phyloP scores from a whole-genome alignment of 2,329 filamentous ascomycete genomes.

The Arachnomyces sp. region DNA sequence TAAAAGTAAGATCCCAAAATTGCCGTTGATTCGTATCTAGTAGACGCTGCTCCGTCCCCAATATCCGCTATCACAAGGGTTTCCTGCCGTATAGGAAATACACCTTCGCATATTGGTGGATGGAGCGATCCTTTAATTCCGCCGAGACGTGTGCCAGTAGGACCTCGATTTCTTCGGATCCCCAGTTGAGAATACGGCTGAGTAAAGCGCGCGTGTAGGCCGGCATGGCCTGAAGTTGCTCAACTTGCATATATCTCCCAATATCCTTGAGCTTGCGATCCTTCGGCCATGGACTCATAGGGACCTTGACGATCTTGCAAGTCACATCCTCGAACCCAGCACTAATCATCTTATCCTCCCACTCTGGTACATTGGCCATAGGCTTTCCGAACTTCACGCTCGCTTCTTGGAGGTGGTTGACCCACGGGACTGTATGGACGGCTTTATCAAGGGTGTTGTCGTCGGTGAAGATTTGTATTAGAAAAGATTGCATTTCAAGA shows the following conservation, averaged over 20 bases:
- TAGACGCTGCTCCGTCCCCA: no score
- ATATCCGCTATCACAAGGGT: not conserved
- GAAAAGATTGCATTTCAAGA: slow-evolving; percentile 39
- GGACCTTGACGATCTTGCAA: slow-evolving; percentile 38
- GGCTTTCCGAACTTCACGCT: slow-evolving; percentile 25
- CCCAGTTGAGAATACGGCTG: slow-evolving; percentile 7
- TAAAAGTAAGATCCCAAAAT: no score
- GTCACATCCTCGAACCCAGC: slow-evolving; percentile 48
- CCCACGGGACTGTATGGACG: not conserved
- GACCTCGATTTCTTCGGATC: slow-evolving; percentile 6
- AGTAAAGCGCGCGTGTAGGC: slow-evolving; percentile 15
- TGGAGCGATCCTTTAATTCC: slow-evolving; percentile 9
- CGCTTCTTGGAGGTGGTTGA: slow-evolving; percentile 5
- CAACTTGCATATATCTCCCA: slow-evolving; percentile 10
- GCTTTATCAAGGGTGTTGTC: slow-evolving; percentile 17
- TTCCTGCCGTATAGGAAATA: slow-evolving; percentile 8
- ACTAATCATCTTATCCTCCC: slow-evolving; percentile 38
- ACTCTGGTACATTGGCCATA: slow-evolving; percentile 27
- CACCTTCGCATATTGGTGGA: slow-evolving; percentile 10
- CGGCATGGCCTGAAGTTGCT: slow-evolving; percentile 11
- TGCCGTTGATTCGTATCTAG: no score
- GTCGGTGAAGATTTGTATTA: slow-evolving; percentile 18
- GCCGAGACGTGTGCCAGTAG: slow-evolving; percentile 1
- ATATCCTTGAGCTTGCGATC: slow-evolving; percentile 11
- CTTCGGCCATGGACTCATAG: slow-evolving; percentile 14